Conservation (phyloP, 257 asterid genomes). For the Solanum chiquidenum region DNA sequence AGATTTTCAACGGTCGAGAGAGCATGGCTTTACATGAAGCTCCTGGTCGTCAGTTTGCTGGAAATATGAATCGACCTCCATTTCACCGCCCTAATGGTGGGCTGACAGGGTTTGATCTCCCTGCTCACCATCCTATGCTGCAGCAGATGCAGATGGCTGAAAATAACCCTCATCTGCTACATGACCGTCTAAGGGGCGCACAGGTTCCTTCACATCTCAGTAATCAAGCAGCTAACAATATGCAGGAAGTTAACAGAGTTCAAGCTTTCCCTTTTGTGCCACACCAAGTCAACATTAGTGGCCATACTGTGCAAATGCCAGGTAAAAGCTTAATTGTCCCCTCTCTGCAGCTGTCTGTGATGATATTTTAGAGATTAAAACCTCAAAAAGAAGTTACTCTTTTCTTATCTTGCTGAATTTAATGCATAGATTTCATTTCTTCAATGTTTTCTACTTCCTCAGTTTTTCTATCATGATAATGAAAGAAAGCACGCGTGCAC, state of each 20-base stretch:
- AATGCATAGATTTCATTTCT: neutral
- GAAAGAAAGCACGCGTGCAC: neutral
- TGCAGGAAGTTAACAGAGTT: constrained; percentile 46
- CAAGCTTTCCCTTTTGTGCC: constrained; percentile 41
- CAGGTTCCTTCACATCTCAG: constrained; percentile 34
- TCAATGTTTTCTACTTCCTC: neutral
- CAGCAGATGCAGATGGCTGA: constrained; percentile 63
- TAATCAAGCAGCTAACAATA: constrained; percentile 35
- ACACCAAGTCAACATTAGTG: constrained; percentile 34
- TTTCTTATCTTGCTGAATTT: neutral
- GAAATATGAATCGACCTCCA: constrained; percentile 40
- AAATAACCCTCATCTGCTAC: constrained; percentile 25
- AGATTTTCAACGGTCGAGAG: constrained; percentile 37
- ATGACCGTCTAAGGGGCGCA: constrained; percentile 36
- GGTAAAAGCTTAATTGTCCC: constrained; percentile 21
- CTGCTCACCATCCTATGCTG: constrained; percentile 38
- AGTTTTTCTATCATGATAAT: neutral
- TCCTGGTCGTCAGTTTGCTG: constrained; percentile 35
- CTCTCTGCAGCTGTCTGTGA: neutral
- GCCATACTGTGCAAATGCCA: constrained; percentile 45
- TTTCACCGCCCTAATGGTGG: constrained; percentile 45
- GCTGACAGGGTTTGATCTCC: constrained; percentile 43
- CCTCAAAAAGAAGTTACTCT: neutral
- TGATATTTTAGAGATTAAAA: neutral
- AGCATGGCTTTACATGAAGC: constrained; percentile 31